Conservation (phyloP, 345 rosid genomes). For the Lenwebbia sp. region DNA sequence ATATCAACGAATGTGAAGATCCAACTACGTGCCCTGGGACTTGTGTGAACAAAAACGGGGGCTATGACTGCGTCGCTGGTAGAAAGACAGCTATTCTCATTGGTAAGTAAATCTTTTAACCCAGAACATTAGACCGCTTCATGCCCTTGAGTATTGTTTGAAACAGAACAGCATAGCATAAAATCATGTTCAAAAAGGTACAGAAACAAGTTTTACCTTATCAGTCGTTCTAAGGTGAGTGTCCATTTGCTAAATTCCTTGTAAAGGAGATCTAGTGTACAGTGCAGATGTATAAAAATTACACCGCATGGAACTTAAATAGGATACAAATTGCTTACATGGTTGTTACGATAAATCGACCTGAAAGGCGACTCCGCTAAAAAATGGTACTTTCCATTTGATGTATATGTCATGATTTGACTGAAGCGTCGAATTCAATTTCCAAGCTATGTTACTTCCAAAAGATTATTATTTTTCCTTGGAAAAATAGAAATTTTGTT, state of each 20-base stretch:
- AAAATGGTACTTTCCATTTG: too few relatives aligned
- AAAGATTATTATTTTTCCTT: too few relatives aligned
- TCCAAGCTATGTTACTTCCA: too few relatives aligned
- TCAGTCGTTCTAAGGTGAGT: too few relatives aligned
- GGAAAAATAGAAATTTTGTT: too few relatives aligned
- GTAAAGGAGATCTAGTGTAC: too few relatives aligned
- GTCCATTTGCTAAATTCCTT: not conserved
- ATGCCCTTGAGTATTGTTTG: not conserved
- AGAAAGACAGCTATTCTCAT: not conserved
- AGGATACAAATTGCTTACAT: too few relatives aligned
- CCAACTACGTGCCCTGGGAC: fast-evolving
- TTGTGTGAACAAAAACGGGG: fast-evolving
- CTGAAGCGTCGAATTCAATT: too few relatives aligned
- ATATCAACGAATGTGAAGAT: not conserved
- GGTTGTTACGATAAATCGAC: too few relatives aligned
- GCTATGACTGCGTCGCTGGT: not conserved
- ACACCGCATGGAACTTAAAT: too few relatives aligned
- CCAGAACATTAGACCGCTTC: not conserved
- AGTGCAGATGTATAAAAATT: not conserved
- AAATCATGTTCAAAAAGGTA: not conserved
- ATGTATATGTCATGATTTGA: too few relatives aligned
- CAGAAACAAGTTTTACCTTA: not conserved
- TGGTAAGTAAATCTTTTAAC: not conserved
- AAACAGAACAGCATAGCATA: not conserved
- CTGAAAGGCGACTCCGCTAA: too few relatives aligned